Evolutionary conservation across 2,329 filamentous ascomycete species (phyloP).

Genomic region (Cercospora sesami): DNA sequence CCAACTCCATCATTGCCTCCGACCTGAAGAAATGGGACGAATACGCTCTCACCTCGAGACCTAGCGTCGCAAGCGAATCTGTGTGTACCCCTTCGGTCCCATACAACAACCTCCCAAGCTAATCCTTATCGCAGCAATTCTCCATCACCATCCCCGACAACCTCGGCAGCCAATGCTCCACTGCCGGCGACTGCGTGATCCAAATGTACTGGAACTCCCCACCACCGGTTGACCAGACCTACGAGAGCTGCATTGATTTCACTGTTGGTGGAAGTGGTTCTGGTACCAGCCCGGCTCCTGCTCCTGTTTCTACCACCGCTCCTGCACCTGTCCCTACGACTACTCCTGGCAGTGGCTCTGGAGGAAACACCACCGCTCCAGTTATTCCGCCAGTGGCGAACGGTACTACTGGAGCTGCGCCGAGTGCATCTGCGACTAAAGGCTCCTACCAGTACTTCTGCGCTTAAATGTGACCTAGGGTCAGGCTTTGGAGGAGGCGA

Average conservation of each 20-base stretch:
- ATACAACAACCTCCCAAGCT: background rate
- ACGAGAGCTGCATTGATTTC: constrained; percentile 65
- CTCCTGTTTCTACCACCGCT: background rate
- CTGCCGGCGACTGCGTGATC: constrained; percentile 55
- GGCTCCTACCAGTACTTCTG: background rate
- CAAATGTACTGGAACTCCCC: constrained; percentile 63
- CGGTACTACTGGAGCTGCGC: background rate
- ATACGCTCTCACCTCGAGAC: constrained; percentile 54
- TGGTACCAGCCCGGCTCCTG: background rate
- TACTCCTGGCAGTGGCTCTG: background rate
- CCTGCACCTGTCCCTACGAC: background rate
- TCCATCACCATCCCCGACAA: constrained; percentile 56
- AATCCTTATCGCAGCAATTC: constrained; percentile 43
- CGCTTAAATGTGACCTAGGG: background rate
- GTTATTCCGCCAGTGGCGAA: background rate
- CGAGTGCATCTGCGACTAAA: too few species aligned
- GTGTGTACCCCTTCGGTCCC: background rate
- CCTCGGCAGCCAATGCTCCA: constrained; percentile 49
- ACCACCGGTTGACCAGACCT: constrained; percentile 58
- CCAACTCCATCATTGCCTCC: constrained; percentile 54
- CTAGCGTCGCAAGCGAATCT: constrained; percentile 46
- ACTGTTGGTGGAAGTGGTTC: constrained; percentile 36
- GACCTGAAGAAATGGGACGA: constrained; percentile 57
- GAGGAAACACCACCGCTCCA: background rate
- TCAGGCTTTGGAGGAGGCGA: background rate